Conservation (phyloP, 1,284 basidiomycete species). For the Neolentinus lepideus region DNA sequence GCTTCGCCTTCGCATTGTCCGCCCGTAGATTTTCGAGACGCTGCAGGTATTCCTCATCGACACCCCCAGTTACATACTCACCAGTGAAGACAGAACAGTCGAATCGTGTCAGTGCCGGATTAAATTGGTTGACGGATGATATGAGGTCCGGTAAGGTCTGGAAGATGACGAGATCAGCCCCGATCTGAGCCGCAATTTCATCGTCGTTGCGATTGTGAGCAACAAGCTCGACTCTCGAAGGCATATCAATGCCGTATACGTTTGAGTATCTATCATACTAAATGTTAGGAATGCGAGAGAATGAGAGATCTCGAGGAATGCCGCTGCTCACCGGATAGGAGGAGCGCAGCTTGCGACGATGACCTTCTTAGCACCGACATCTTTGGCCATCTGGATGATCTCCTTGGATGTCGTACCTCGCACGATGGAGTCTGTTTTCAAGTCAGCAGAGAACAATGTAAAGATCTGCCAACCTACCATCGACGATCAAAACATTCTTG, state of each 20-base stretch:
- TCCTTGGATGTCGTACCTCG: constrained; percentile 98
- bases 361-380: constrained; percentile 97
- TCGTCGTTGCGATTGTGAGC: constrained; percentile 77
- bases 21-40: constrained; percentile 75
- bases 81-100: constrained; percentile 99
- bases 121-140: constrained; percentile 84
- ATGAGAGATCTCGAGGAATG: neutral
- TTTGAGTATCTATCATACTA: constrained; percentile 65
- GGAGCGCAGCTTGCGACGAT: constrained; percentile 97
- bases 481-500: constrained; percentile 94
- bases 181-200: constrained; percentile 80
- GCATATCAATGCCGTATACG: constrained; percentile 99
- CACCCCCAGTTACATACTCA: constrained; percentile 94
- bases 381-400: constrained; percentile 99
- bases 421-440: constrained; percentile 84
- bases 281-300: constrained; percentile 6
- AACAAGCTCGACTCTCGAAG: constrained; percentile 89
- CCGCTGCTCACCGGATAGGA: constrained; percentile 68
- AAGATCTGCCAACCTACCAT: constrained; percentile 49
- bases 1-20: constrained; percentile 70
- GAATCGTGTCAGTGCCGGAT: constrained; percentile 73
- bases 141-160: constrained; percentile 93
- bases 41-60: constrained; percentile 80
- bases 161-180: constrained; percentile 96
- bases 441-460: neutral